Base-by-base conservation (phyloP, 805 yeast species). In the Clavispora santaluciae region DNA sequence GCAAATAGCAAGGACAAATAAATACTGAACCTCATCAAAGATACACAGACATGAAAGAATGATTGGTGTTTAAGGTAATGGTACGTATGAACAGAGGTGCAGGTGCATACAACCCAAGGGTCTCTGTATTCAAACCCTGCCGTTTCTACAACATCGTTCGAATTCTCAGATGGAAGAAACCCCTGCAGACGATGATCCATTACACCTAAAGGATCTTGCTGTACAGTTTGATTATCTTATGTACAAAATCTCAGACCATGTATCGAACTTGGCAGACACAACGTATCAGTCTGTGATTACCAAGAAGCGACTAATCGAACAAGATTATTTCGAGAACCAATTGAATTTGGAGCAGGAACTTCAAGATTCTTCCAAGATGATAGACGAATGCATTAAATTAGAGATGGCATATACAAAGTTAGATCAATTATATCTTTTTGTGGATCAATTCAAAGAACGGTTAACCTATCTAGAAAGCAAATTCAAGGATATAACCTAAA, bases 181-280 rank as follows among this genome's bases (percentile, higher is more conserved):
- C 6, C 24, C 3, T 10, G 18, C 12, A 4, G 36, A 31, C 25
- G 76, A 72, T 18, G 90, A 84, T 58, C 87, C 88, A 1, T 61
- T 84, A 20, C 76, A 80, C 10, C 70, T 84, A 13, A 75, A 78
- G 50, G 70, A 74, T 41, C 61, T 85, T 33, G 76, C 85, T 0
- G 64, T 81, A 18, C 75, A 73, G 39, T 83, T 75, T 55, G 91
- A 85, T 51, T 81, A 82, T 50, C 58, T 85, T 29, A 56, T 83
- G 55, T 81, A 67, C 61, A 78, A 76, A 54, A 80, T 85, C 38
- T 71, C 73, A 35, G 85, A 79, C 45, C 70, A 73, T 39, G 70
- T 83, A 6, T 60, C 70, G 17, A 61, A 66, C 2, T 57, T 81
- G 18, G 68, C 78, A 6, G 72, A 74, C 12, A 41, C 39, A n/a